Evolutionary conservation across 1,284 basidiomycete genomes (phyloP), one percentile per base, ranked within the genome.

Genomic region (Malassezia sympodialis): DNA sequence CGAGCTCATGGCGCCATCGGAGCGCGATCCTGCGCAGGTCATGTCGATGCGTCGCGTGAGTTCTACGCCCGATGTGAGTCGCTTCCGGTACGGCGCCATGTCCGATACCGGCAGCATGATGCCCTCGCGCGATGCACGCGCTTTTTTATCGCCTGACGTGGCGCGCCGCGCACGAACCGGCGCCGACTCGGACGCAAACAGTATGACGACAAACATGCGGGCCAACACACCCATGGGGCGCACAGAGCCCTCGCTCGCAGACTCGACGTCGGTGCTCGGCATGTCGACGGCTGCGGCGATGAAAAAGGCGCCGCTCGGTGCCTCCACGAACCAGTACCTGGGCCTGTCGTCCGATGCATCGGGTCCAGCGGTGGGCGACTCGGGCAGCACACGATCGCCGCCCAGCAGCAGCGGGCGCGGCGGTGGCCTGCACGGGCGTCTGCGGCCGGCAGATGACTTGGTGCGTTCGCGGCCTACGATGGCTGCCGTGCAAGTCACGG

Each of bases 391-490:
- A 28, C 43, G 55, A 26, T 45, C 56, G 27, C 59, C 48, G 37
- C 51, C 48, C 31, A 51, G 40, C 23, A 28, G 14, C 40, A 24
- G 21, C 14, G 28, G 49, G 3, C 49, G 41, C 3, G 37, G 12
- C 17, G 28, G n/a, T 17, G 30, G 19, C 8, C 27, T 46, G 31
- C 21, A 27, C 46, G 42, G 45, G 24, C 49, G 55, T 40, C 14
- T 49, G 50, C 55, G 44, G 42, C 39, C 62, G 17, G 60, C 60
- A 2, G 67, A 72, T 14, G 65, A 69, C 23, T 51, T 64, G 46
- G 59, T 73, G 24, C 64, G 68, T 59, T 58, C 47, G 28, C 63
- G 67, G 27, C 63, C 72, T 3, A 74, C 69, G 0, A 74, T 74
- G 72, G 49, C 61, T 46, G 70, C 65, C n/a, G 54, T 74, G 3